Evolutionary conservation across 108 stramenopile species (phyloP).

Genomic region (Nannochloropsis gaditana): DNA sequence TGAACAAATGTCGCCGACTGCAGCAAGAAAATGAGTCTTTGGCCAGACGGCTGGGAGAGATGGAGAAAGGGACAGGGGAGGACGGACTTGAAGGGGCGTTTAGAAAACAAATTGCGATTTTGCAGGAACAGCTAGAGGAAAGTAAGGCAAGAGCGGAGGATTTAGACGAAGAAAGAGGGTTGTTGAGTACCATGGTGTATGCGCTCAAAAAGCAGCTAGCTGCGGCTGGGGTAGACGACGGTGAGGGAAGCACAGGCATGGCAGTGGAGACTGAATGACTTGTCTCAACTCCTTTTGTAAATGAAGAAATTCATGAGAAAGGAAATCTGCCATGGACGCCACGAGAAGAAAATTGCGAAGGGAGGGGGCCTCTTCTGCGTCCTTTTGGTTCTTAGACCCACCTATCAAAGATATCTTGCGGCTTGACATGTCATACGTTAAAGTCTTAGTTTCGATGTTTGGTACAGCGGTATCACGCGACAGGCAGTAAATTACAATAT

Average conservation of each 20-base stretch:
- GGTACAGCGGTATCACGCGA: no score
- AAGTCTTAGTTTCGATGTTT: no score
- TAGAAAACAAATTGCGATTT: not conserved
- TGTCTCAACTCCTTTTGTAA: not conserved
- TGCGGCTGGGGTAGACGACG: not conserved
- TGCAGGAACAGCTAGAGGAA: not conserved
- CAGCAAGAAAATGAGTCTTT: not conserved
- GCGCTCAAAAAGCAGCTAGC: not conserved
- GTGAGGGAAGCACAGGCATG: not conserved
- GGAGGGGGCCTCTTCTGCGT: no score
- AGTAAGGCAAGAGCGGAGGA: not conserved
- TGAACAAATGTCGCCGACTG: not conserved
- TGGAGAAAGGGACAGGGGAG: not conserved
- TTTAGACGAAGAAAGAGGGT: constrained; percentile 1
- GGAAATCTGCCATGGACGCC: no score
- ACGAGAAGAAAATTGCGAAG: no score
- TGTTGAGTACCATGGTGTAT: constrained; percentile 8
- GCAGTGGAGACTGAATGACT: not conserved
- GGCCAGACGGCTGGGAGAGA: not conserved
- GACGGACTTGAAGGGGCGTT: not conserved
- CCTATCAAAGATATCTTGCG: no score
- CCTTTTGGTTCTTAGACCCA: no score
- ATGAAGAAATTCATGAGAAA: no score
- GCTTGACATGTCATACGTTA: no score
- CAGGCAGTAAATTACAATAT: no score